Evolutionary conservation across 1,284 basidiomycete genomes (phyloP).

Genomic region (Irpex lacteus): DNA sequence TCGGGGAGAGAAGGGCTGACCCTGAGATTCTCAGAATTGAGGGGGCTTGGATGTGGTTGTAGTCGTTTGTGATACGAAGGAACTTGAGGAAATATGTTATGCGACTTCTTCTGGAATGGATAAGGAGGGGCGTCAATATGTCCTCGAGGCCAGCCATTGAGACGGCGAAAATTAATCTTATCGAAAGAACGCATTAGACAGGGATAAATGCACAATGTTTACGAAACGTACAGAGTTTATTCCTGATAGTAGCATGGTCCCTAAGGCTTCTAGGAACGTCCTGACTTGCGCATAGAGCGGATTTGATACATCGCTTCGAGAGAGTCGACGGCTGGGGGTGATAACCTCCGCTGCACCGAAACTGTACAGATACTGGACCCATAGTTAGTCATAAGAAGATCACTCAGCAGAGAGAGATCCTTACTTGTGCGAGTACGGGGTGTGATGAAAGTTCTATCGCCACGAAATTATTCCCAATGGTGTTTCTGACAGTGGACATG

Average conservation of each 20-base stretch:
- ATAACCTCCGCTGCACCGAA: conserved; percentile 23
- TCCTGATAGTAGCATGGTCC: not conserved
- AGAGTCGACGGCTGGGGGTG: conserved; percentile 12
- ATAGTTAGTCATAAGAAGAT: conserved; percentile 20
- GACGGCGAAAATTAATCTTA: conserved; percentile 17
- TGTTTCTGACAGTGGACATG: conserved; percentile 18
- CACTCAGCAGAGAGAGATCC: conserved; percentile 16
- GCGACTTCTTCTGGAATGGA: conserved; percentile 6
- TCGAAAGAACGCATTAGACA: conserved; percentile 10
- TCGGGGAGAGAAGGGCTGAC: conserved; percentile 13
- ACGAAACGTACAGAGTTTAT: not conserved
- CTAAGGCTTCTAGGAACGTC: not conserved
- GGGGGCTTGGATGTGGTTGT: conserved; percentile 32
- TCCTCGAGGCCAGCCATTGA: conserved; percentile 1
- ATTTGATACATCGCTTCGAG: not conserved
- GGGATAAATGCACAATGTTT: not conserved
- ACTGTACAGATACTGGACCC: not conserved
- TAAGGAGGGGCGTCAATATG: not conserved
- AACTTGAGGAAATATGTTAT: conserved; percentile 25
- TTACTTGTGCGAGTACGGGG: conserved; percentile 33
- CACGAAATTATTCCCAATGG: conserved; percentile 22
- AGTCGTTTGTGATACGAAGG: conserved; percentile 34
- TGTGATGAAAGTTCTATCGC: conserved; percentile 34
- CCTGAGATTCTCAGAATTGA: not conserved
- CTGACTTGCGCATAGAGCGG: not conserved